Conservation (phyloP, 495 filamentous ascomycete species). For the Aspergillus hancockii region DNA sequence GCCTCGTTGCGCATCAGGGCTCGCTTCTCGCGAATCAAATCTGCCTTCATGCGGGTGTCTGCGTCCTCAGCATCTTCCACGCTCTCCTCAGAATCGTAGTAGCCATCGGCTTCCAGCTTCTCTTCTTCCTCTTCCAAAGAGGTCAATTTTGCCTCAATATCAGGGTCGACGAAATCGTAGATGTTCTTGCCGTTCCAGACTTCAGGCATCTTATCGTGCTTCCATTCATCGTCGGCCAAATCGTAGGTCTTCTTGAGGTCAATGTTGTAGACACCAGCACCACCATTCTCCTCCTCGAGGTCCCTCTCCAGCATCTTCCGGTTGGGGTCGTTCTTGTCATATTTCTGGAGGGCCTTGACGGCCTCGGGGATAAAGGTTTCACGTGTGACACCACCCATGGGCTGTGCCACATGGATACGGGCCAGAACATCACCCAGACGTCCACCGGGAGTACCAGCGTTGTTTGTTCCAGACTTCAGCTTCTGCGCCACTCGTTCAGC, state of each 20-base stretch:
- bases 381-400: conserved; percentile 72
- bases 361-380: conserved; percentile 90
- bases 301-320: conserved; percentile 79
- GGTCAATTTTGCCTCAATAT: conserved; percentile 88
- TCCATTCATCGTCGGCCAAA: conserved; percentile 85
- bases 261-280: conserved; percentile 92
- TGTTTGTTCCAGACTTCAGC: conserved; percentile 82
- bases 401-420: conserved; percentile 93
- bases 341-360: conserved; percentile 77
- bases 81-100: conserved; percentile 68
- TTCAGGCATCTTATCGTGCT: conserved; percentile 93
- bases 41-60: conserved; percentile 85
- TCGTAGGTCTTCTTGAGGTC: conserved; percentile 85
- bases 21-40: conserved; percentile 91
- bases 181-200: conserved; percentile 93
- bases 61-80: conserved; percentile 82
- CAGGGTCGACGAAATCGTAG: conserved; percentile 93
- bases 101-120: conserved; percentile 79
- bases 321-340: conserved; percentile 83
- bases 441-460: conserved; percentile 68
- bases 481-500: conserved; percentile 93
- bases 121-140: conserved; percentile 95
- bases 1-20: conserved; percentile 86
- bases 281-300: conserved; percentile 88
- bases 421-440: conserved; percentile 84